phyloP scores from a whole-genome alignment of 106 monocot genomes.

The Alisma plantagoaquatica region DNA sequence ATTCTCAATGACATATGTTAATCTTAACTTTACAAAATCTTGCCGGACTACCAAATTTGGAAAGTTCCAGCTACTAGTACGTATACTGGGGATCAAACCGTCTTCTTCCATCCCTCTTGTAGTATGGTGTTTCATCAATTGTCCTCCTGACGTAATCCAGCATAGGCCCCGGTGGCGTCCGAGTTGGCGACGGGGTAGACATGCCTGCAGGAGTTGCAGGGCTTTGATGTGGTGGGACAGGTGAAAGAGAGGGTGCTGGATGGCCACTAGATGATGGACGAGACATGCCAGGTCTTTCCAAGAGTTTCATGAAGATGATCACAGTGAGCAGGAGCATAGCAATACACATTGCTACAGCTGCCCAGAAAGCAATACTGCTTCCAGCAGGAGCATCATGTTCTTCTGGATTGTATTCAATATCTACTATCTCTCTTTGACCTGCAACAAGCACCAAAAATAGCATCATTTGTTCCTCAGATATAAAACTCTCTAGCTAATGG shows the following conservation, averaged over 20 bases:
- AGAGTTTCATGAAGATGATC: conserved; percentile 39
- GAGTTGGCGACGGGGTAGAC: conserved; percentile 26
- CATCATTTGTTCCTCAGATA: too few relatives aligned
- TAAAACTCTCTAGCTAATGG: too few relatives aligned
- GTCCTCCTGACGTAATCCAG: conserved; percentile 83
- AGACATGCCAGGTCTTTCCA: conserved; percentile 40
- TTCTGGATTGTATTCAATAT: conserved; percentile 36
- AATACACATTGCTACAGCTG: conserved; percentile 26
- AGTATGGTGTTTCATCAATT: conserved; percentile 88
- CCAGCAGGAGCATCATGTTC: conserved; percentile 2
- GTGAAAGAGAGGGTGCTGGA: conserved; percentile 6
- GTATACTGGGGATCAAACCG: conserved; percentile 75
- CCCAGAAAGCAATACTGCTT: conserved; percentile 20
- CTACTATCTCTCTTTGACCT: conserved; percentile 71
- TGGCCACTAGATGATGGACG: too few relatives aligned
- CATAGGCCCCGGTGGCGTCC: conserved; percentile 75
- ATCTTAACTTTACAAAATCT: too few relatives aligned
- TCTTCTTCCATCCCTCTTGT: conserved; percentile 44
- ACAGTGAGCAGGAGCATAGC: conserved; percentile 33
- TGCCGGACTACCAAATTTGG: too few relatives aligned
- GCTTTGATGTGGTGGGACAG: conserved; percentile 11
- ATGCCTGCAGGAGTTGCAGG: not conserved
- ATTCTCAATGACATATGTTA: too few relatives aligned
- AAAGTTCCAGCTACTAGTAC: too few relatives aligned
- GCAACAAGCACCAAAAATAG: too few relatives aligned